Evolutionary conservation across 495 filamentous ascomycete species (phyloP).

Genomic region (Annulohypoxylon moriforme): DNA sequence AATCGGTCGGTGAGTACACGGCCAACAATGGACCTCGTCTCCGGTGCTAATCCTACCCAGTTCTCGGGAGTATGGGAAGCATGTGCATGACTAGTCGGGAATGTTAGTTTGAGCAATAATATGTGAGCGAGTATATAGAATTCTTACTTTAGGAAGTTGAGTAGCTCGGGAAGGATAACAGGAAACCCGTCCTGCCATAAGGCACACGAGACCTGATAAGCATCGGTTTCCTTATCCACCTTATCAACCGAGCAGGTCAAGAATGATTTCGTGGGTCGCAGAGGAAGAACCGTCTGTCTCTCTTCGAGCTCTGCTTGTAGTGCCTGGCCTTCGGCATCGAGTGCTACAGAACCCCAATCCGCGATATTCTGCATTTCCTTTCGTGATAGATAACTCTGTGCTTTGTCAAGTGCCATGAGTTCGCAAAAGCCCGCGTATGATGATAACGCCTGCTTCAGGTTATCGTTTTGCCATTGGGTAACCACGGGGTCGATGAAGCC

Average conservation of each 20-base stretch:
- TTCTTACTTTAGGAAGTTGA: constrained; percentile 81
- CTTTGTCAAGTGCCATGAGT: constrained; percentile 79
- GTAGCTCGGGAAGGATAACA: constrained; percentile 83
- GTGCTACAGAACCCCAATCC: constrained; percentile 81
- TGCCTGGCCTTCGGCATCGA: constrained; percentile 82
- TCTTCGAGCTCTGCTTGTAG: constrained; percentile 80
- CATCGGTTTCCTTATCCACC: constrained; percentile 72
- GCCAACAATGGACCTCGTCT: constrained; percentile 80
- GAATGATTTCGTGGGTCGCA: constrained; percentile 89
- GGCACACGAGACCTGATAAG: constrained; percentile 75
- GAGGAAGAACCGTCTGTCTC: constrained; percentile 80
- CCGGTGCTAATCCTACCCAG: constrained; percentile 81
- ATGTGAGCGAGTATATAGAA: not conserved
- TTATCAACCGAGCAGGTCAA: constrained; percentile 91
- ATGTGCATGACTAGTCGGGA: constrained; percentile 75
- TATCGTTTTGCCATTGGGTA: constrained; percentile 79
- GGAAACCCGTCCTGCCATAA: constrained; percentile 89
- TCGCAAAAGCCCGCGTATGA: constrained; percentile 83
- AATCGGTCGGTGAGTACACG: constrained; percentile 94
- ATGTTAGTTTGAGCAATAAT: constrained; percentile 38
- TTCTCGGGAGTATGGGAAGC: constrained; percentile 90
- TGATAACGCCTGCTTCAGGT: constrained; percentile 73
- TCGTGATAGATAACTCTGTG: constrained; percentile 80
- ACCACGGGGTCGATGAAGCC: constrained; percentile 83
- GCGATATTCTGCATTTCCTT: constrained; percentile 77